A percentile compares a stretch with the other conserved stretches of the same genome.
Evolutionary conservation across 1,284 basidiomycete species (phyloP).

Genomic region (Melampsora americana): DNA sequence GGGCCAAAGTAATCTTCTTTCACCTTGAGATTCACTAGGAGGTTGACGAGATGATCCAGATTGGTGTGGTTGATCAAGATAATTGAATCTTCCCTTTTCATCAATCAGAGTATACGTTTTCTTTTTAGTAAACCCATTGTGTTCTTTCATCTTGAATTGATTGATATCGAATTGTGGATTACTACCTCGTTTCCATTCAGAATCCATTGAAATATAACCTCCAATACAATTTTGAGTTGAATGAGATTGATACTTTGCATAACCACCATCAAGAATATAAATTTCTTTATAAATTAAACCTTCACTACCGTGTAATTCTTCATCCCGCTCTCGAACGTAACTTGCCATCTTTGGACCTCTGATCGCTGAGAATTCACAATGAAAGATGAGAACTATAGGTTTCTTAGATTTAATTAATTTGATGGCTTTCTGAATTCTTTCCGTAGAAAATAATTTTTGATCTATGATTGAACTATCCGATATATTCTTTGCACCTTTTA

Average conservation of each 20-base stretch:
- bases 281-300: not conserved
- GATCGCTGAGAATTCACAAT: too few relatives aligned
- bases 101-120: not conserved
- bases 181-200: not conserved
- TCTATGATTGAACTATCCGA: too few relatives aligned
- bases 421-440: too few relatives aligned
- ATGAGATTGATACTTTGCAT: not conserved
- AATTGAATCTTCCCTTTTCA: too few relatives aligned
- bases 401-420: too few relatives aligned
- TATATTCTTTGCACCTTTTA: too few relatives aligned
- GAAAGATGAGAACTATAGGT: too few relatives aligned
- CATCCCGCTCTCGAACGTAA: not conserved
- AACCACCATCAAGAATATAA: conserved; percentile 2
- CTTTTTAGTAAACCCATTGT: not conserved
- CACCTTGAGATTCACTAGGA: too few relatives aligned
- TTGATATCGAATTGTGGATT: not conserved
- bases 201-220: not conserved
- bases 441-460: too few relatives aligned
- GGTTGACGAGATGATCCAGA: too few relatives aligned
- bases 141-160: not conserved
- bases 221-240: not conserved
- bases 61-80: too few relatives aligned
- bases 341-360: not conserved
- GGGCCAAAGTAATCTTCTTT: too few relatives aligned
- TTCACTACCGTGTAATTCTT: not conserved